Base-by-base conservation (phyloP, 192 early-diverging fungal species). In the Cladochytrium replicatum region DNA sequence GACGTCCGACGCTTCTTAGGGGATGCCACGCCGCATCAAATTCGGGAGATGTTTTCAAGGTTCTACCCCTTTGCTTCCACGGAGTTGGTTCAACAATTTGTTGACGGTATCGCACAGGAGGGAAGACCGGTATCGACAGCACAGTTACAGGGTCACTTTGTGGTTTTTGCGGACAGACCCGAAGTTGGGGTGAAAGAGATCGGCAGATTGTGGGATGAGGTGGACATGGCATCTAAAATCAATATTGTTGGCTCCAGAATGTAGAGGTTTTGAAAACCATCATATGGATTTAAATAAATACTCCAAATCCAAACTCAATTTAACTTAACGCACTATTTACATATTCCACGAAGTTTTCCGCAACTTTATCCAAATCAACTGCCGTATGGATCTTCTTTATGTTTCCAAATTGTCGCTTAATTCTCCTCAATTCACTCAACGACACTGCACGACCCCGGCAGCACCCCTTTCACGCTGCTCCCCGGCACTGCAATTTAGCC, bases 141-240 rank as follows among this genome's bases (percentile, higher is more conserved):
- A 0, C 74, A 74, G 50, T 58, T 98, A 27, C 95, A 98, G 67
- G 95, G 95, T 2, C 95, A 98, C 67, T 98, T 98, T 82, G 89
- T 94, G 6, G 64, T 83, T 29, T 76, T 78, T 43, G 85, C 91
- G 41, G 84, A 91, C 54, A 66, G 74, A 46, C 80, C 93, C 0
- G 47, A 74, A 37, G 67, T 58, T 8, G 88, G 89, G 1, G 62
- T 92, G n/a, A 66, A 74, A 2, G 58, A 73, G n/a, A n/a, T n/a
- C n/a, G n/a, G n/a, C n/a, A n/a, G n/a, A n/a, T n/a, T n/a, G n/a
- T n/a, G n/a, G n/a, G n/a, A n/a, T n/a, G n/a, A n/a, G n/a, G n/a
- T n/a, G n/a, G n/a, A n/a, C n/a, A n/a, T n/a, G n/a, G n/a, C n/a
- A n/a, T n/a, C n/a, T n/a, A n/a, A n/a, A n/a, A n/a, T n/a, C n/a